Evolutionary conservation across 2,329 filamentous ascomycete species (phyloP), one percentile per base, ranked within the genome.

Genomic region (Fusarium stilboides): DNA sequence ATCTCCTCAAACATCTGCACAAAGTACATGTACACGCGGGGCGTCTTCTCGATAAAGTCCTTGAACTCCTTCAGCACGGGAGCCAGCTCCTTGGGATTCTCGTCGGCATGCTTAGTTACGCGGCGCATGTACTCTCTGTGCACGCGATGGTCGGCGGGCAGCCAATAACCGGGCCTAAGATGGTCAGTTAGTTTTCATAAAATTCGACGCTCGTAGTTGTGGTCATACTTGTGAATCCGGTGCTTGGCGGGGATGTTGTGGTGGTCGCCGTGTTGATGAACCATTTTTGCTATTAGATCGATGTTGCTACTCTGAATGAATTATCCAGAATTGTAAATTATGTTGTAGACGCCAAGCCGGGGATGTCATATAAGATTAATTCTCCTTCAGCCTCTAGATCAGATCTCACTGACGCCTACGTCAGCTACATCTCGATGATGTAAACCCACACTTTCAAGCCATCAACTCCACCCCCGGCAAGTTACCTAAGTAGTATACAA

Each of bases 1-100:
- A 92, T 82, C 78, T 93, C 88, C 31, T 87, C 82, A 78, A 91
- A 93, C 91, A 93, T 93, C 66, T 85, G 81, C 24, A 81, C 81
- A 74, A 92, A 88, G 76, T 89, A 87, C 84, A 92, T 89, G 80
- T 88, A 90, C 26, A 93, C 80, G 22, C 89, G 85, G 2, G 89
- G 80, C 67, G 88, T 88, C 28, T 77, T 77, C 76, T 93, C 90
- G 65, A 93, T 92, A 24, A 92, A 79, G 2, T 86, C 77, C 73
- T 89, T 84, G 80, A 93, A 92, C 67, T 92, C 90, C 65, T 85
- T 72, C 1, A 93, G 77, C 0, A 88, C 88, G 0, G 89, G 89
- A 14, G 86, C 83, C 1, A 92, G 81, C 3, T 84, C 77, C 68
- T 85, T 78, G 9, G 80, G 78, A 58, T 86, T 78, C 17, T 81